A percentile compares a stretch with the other conserved stretches of the same genome.
Evolutionary conservation across 2,329 filamentous ascomycete genomes (phyloP).

Genomic region (Amauroascus verrucosus): DNA sequence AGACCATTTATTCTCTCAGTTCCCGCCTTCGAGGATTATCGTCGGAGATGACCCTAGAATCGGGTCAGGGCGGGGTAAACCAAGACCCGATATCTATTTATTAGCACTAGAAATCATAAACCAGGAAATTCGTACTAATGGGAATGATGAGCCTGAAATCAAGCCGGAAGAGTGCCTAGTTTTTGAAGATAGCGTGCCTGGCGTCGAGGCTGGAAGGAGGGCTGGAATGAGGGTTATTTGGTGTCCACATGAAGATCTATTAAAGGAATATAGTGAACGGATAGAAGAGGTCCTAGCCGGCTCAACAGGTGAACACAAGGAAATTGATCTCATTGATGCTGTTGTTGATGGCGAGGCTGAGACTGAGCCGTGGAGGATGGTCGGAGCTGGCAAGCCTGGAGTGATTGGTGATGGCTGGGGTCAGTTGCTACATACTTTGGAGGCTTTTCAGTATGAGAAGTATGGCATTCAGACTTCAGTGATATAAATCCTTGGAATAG

Average conservation of each 20-base stretch:
- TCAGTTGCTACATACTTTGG: constrained; percentile 43
- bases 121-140: constrained; percentile 49
- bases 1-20: constrained; percentile 44
- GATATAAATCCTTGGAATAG: not conserved
- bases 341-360: constrained; percentile 29
- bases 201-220: constrained; percentile 78
- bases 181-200: constrained; percentile 90
- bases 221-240: constrained; percentile 93
- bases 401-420: constrained; percentile 53
- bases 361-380: constrained; percentile 27
- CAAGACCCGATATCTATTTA: constrained; percentile 86
- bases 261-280: constrained; percentile 62
- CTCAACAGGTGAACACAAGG: constrained; percentile 59
- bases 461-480: constrained; percentile 44
- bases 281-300: constrained; percentile 79
- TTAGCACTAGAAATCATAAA: constrained; percentile 81
- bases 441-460: constrained; percentile 49
- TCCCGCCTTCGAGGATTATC: constrained; percentile 60
- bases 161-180: constrained; percentile 81
- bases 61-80: constrained; percentile 72
- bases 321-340: constrained; percentile 36
- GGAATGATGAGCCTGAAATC: constrained; percentile 52
- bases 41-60: constrained; percentile 79
- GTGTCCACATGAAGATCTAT: constrained; percentile 73
- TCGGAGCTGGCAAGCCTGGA: constrained; percentile 41